Evolutionary conservation across 2,329 filamentous ascomycete species (phyloP).

Genomic region (Beauveria rudraprayagi): DNA sequence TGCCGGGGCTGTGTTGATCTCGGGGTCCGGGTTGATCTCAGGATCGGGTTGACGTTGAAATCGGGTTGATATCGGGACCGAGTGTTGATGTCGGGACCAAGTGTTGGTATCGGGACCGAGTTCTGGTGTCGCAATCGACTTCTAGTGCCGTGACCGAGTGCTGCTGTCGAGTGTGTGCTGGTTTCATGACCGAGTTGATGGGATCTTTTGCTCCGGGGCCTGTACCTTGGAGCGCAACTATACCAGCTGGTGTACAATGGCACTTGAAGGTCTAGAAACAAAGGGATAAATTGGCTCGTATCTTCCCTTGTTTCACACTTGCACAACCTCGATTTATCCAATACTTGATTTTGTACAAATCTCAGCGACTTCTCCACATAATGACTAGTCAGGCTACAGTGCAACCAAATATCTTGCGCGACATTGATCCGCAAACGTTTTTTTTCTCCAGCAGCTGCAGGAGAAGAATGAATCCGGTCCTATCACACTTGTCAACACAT

Average conservation of each 20-base stretch:
- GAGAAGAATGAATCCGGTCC: neutral
- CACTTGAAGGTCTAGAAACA: too few species aligned
- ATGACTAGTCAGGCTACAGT: neutral
- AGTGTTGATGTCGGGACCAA: too few species aligned
- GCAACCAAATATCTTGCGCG: neutral
- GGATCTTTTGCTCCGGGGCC: neutral
- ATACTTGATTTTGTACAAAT: neutral
- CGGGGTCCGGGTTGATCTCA: neutral
- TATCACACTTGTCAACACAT: neutral
- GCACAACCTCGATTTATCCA: neutral
- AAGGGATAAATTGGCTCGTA: neutral
- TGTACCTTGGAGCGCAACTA: neutral
- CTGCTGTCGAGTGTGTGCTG: too few species aligned
- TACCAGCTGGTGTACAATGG: too few species aligned
- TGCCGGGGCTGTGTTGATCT: neutral
- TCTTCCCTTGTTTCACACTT: neutral
- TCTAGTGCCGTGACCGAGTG: too few species aligned
- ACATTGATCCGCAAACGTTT: neutral
- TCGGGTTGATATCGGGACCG: too few species aligned
- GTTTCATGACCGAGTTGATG: neutral
- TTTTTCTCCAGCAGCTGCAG: neutral
- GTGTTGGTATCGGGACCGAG: too few species aligned
- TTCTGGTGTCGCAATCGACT: too few species aligned
- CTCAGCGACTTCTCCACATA: neutral
- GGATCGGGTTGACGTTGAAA: neutral